These are phyloP conservation scores for Phytopythium mirpurense DNA, from an alignment of 352 stramenopile genomes.

Conservation along the genomic window DNA sequence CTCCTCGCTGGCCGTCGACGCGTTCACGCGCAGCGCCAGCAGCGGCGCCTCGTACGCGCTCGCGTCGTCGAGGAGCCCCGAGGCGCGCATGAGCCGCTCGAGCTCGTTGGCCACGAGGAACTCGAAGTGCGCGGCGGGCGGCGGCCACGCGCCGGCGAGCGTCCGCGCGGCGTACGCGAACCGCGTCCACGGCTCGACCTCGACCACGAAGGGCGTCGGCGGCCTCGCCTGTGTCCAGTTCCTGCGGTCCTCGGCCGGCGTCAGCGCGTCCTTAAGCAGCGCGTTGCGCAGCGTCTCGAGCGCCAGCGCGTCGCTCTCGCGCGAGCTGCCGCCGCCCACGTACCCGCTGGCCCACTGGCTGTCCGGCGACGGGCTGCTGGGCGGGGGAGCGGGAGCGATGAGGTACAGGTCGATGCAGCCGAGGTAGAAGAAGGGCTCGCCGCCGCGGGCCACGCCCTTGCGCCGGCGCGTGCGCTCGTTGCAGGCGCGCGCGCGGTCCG, in stretches of 20 bases:
- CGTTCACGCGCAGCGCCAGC: neutral
- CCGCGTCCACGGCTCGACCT: conserved; percentile 4
- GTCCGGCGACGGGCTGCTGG: neutral
- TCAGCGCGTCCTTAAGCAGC: conserved; percentile 1
- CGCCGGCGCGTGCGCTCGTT: neutral
- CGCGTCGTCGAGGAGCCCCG: neutral
- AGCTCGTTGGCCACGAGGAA: conserved; percentile 2
- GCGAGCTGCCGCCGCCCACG: neutral
- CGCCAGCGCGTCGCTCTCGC: neutral
- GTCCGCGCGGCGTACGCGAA: conserved; percentile 3
- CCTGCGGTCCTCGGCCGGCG: neutral
- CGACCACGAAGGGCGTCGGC: conserved; percentile 4
- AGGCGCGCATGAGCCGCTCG: conserved; percentile 6
- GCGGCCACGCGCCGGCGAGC: neutral
- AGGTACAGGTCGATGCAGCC: conserved; percentile 10
- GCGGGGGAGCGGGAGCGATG: neutral
- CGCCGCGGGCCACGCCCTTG: neutral
- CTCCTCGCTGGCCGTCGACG: neutral
- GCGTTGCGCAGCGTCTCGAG: conserved; percentile 4
- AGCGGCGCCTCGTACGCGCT: conserved; percentile 1
- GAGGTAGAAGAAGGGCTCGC: conserved; percentile 7
- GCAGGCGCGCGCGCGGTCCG: neutral
- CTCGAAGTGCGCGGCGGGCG: neutral
- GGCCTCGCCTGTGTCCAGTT: conserved; percentile 1
- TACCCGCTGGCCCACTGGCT: neutral